A percentile compares a stretch with the other conserved stretches of the same genome.
phyloP scores from a whole-genome alignment of 83 land plant genomes.

The Picea mariana region DNA sequence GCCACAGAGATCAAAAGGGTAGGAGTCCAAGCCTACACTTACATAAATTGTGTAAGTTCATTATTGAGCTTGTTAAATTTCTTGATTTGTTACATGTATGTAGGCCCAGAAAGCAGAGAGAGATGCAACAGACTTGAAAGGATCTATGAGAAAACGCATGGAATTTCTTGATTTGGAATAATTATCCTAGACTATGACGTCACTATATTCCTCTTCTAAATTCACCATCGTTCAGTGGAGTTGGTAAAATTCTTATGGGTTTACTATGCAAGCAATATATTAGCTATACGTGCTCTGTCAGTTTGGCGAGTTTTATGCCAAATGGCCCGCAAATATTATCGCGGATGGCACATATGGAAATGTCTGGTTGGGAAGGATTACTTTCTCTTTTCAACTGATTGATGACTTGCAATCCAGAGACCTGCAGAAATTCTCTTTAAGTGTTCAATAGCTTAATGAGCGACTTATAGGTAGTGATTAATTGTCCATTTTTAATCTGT shows the following conservation, averaged over 20 bases:
- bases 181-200: slow-evolving; percentile 14
- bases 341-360: slow-evolving; percentile 24
- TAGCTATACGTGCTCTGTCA: slow-evolving; percentile 17
- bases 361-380: slow-evolving; percentile 1
- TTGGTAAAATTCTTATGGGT: not conserved
- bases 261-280: not conserved
- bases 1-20: slow-evolving; percentile 84
- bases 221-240: slow-evolving; percentile 4
- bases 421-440: slow-evolving; percentile 11
- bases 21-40: slow-evolving; percentile 7
- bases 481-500: slow-evolving; percentile 10
- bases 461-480: slow-evolving; percentile 13
- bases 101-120: slow-evolving; percentile 98
- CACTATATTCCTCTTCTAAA: not conserved
- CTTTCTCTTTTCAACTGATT: slow-evolving; percentile 15
- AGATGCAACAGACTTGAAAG: slow-evolving; percentile 92
- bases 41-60: not conserved
- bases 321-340: slow-evolving; percentile 47
- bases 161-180: slow-evolving; percentile 98
- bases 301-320: slow-evolving; percentile 19
- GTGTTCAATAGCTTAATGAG: slow-evolving; percentile 13
- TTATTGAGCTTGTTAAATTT: slow-evolving; percentile 1
- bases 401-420: slow-evolving; percentile 13
- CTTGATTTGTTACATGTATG: slow-evolving; percentile 6
- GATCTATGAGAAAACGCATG: slow-evolving; percentile 97